Evolutionary conservation across 768 basidiomycete species (phyloP).

Genomic region (Crepidotus variabilis): DNA sequence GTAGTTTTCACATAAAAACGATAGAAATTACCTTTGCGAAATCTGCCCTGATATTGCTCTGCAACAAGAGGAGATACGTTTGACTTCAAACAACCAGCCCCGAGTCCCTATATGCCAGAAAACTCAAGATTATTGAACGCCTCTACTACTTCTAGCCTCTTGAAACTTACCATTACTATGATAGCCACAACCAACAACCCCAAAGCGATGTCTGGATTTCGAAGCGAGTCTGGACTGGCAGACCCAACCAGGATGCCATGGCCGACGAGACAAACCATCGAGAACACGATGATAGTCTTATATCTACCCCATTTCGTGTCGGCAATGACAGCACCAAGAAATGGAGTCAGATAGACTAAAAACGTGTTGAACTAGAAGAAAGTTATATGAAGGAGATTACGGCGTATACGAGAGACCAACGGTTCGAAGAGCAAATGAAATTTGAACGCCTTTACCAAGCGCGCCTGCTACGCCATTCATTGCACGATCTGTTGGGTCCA

Average conservation of each 20-base stretch:
- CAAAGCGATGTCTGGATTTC: constrained; percentile 33
- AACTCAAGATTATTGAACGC: not conserved
- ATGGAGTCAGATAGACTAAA: constrained; percentile 49
- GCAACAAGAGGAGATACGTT: constrained; percentile 59
- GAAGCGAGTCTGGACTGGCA: constrained; percentile 36
- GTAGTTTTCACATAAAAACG: not conserved
- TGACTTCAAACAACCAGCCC: constrained; percentile 42
- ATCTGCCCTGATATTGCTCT: constrained; percentile 49
- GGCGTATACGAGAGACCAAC: not conserved
- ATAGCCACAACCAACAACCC: constrained; percentile 44
- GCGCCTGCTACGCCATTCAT: constrained; percentile 40
- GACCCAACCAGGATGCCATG: constrained; percentile 45
- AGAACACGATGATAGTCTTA: constrained; percentile 55
- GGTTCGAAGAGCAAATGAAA: constrained; percentile 38
- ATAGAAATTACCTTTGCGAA: constrained; percentile 33
- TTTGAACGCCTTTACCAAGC: constrained; percentile 45
- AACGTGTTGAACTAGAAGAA: constrained; percentile 37
- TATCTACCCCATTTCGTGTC: constrained; percentile 54
- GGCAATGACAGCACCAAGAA: constrained; percentile 49
- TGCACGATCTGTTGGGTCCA: constrained; percentile 20
- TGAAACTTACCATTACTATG: constrained; percentile 32
- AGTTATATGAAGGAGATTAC: not conserved
- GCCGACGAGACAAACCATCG: constrained; percentile 41
- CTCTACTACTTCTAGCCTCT: not conserved
- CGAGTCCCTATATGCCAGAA: constrained; percentile 20